Evolutionary conservation across 2,329 filamentous ascomycete species (phyloP).

Genomic region (Aspergillus neoniger): DNA sequence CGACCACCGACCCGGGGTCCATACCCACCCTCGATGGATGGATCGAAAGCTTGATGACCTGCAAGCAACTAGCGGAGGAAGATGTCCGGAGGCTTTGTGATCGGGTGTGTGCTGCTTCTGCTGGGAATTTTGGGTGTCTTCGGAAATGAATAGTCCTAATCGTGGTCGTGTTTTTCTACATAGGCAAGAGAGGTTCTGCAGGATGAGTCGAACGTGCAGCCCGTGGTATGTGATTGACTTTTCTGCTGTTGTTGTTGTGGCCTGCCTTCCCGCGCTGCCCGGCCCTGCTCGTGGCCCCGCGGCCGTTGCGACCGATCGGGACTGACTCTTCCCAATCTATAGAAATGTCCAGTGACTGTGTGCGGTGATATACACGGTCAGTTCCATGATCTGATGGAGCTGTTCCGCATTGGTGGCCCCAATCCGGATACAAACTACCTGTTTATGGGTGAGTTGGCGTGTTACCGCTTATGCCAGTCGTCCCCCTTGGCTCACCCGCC

Average conservation of each 20-base stretch:
- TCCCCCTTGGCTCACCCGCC: constrained; percentile 7
- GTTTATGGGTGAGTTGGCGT: constrained; percentile 78
- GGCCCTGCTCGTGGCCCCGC: constrained; percentile 9
- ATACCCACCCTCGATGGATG: constrained; percentile 94
- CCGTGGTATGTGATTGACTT: constrained; percentile 69
- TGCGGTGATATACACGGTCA: constrained; percentile 99
- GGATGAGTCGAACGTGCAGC: constrained; percentile 98
- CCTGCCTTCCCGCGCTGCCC: constrained; percentile 12
- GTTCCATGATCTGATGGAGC: constrained; percentile 98
- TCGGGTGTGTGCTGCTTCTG: constrained; percentile 66
- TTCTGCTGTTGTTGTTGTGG: constrained; percentile 21
- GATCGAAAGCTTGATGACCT: constrained; percentile 97
- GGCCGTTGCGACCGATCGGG: constrained; percentile 13
- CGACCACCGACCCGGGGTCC: constrained; percentile 78
- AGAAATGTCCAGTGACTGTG: constrained; percentile 98
- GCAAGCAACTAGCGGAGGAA: constrained; percentile 94
- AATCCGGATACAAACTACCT: constrained; percentile 99
- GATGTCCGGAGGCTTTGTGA: constrained; percentile 97
- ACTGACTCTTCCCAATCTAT: constrained; percentile 26
- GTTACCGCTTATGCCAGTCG: not conserved
- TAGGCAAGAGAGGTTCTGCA: constrained; percentile 94
- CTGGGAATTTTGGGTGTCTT: not conserved
- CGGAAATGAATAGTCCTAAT: constrained; percentile 6
- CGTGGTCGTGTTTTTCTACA: constrained; percentile 18
- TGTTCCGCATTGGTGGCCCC: constrained; percentile 97